A percentile compares a stretch with the other conserved stretches of the same genome.
phyloP scores from a whole-genome alignment of 2,329 filamentous ascomycete genomes.

The Aspergillus terreus region DNA sequence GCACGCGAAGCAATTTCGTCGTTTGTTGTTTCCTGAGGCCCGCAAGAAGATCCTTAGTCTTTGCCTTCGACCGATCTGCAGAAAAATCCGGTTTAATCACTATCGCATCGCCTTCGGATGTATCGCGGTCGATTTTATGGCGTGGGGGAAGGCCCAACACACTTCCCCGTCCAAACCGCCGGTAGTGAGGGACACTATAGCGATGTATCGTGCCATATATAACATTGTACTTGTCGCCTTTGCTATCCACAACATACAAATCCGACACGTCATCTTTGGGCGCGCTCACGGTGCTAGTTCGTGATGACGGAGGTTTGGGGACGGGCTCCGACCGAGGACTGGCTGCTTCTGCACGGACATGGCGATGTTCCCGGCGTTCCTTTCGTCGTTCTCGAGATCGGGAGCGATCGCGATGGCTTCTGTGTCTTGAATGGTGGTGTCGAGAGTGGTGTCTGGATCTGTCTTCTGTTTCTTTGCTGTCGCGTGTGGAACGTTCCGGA shows the following conservation, averaged over 20 bases:
- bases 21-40: conserved; percentile 17
- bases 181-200: conserved; percentile 68
- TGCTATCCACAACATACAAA: conserved; percentile 64
- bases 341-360: conserved; percentile 10
- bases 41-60: conserved; percentile 40
- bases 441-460: conserved; percentile 19
- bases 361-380: conserved; percentile 12
- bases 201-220: conserved; percentile 71
- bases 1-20: conserved; percentile 24
- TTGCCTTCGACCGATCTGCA: conserved; percentile 45
- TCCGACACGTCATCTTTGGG: conserved; percentile 16
- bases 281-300: conserved; percentile 12
- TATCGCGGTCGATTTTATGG: conserved; percentile 64
- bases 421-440: conserved; percentile 16
- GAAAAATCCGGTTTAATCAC: conserved; percentile 31
- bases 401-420: conserved; percentile 21
- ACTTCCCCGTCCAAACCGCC: conserved; percentile 63
- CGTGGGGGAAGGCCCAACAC: conserved; percentile 63
- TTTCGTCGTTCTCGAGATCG: conserved; percentile 17
- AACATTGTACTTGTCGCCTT: conserved; percentile 72
- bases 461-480: conserved; percentile 17
- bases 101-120: conserved; percentile 39
- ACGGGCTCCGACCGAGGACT: conserved; percentile 7
- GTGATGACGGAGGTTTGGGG: conserved; percentile 2
- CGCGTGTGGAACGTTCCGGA: conserved; percentile 17